A percentile compares a stretch with the other conserved stretches of the same genome.
These are phyloP conservation scores for Paecilomyces niveus DNA, from an alignment of 2,329 filamentous ascomycete species.

Conservation along the genomic window DNA sequence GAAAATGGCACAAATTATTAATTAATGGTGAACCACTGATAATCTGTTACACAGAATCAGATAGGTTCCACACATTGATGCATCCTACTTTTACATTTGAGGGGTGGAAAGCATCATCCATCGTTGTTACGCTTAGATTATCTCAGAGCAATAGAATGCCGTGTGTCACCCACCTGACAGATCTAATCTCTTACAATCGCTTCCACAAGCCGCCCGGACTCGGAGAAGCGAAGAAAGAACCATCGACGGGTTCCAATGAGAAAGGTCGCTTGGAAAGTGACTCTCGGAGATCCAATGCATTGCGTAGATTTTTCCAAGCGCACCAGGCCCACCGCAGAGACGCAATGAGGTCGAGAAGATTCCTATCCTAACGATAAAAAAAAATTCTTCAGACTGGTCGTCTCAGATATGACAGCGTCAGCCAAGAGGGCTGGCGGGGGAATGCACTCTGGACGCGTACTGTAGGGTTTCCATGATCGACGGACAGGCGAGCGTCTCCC, in stretches of 20 bases:
- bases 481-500: not conserved
- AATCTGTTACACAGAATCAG: not conserved
- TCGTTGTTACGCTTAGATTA: not conserved
- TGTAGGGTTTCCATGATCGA: not conserved
- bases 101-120: too few species aligned
- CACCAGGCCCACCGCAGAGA: not conserved
- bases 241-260: not conserved
- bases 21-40: not conserved
- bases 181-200: not conserved
- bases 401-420: not conserved
- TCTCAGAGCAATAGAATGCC: not conserved
- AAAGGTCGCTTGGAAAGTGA: not conserved
- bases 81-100: not conserved
- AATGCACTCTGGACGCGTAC: not conserved
- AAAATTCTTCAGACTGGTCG: not conserved
- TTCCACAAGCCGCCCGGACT: not conserved
- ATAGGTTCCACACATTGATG: not conserved
- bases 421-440: not conserved
- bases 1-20: not conserved
- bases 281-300: not conserved
- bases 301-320: too few species aligned
- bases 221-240: not conserved
- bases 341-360: not conserved
- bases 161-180: not conserved
- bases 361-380: not conserved